These are phyloP conservation scores for Podaxis carcinomalis DNA, from an alignment of 768 basidiomycete species.

Conservation along the genomic window DNA sequence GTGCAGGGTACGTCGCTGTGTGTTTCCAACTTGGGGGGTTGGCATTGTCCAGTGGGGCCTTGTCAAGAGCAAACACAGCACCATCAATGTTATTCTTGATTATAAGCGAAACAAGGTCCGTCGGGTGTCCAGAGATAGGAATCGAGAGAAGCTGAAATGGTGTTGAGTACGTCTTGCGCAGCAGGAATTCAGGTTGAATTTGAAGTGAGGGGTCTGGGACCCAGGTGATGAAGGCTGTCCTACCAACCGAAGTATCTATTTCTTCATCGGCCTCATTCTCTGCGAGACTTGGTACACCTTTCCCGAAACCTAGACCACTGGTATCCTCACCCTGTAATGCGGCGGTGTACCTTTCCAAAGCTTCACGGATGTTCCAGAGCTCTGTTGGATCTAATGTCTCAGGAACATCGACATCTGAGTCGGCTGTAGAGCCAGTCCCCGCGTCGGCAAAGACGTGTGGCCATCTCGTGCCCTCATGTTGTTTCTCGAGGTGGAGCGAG, in stretches of 20 bases:
- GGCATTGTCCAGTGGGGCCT: constrained; percentile 13
- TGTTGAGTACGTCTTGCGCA: constrained; percentile 20
- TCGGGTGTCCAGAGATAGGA: constrained; percentile 54
- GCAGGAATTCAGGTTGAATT: background rate
- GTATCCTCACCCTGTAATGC: constrained; percentile 57
- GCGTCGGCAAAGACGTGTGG: constrained; percentile 72
- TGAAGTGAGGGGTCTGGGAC: constrained; percentile 29
- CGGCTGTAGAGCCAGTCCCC: constrained; percentile 27
- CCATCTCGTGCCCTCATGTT: constrained; percentile 82
- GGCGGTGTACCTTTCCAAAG: constrained; percentile 82
- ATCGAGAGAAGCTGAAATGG: constrained; percentile 62
- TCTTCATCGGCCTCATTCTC: constrained; percentile 92
- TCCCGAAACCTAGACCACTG: constrained; percentile 60
- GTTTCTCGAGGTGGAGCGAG: constrained; percentile 84
- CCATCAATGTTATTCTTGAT: constrained; percentile 76
- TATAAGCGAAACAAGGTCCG: constrained; percentile 41
- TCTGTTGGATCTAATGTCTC: constrained; percentile 89
- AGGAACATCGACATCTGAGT: constrained; percentile 63
- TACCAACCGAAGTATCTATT: constrained; percentile 72
- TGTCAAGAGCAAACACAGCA: constrained; percentile 48
- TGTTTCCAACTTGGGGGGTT: constrained; percentile 58
- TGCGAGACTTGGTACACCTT: constrained; percentile 73
- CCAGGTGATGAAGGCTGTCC: constrained; percentile 63
- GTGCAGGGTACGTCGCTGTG: constrained; percentile 77
- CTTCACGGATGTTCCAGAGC: constrained; percentile 71